A percentile compares a stretch with the other conserved stretches of the same genome.
These are phyloP conservation scores for Lecanicillium sp. DNA, from an alignment of 2,329 filamentous ascomycete species.

Conservation along the genomic window DNA sequence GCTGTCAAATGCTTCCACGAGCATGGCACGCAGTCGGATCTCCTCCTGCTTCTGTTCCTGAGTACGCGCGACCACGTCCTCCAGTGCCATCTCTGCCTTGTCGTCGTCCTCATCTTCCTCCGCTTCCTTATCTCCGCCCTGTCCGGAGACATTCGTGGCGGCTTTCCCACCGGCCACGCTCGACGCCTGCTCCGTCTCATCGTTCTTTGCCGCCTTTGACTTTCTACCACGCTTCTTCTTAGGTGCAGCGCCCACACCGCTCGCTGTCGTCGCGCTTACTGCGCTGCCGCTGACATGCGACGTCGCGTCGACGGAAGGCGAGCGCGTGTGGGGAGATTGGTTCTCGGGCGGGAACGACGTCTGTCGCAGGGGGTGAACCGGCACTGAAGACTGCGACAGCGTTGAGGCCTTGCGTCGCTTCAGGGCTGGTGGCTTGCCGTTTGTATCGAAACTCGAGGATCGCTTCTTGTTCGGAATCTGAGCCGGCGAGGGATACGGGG, in stretches of 20 bases:
- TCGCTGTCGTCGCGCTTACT: slow-evolving; percentile 37
- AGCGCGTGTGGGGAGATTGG: slow-evolving; percentile 52
- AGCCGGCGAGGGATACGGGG: slow-evolving; percentile 45
- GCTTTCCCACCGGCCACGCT: slow-evolving; percentile 36
- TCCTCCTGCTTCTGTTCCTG: slow-evolving; percentile 63
- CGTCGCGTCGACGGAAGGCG: slow-evolving; percentile 57
- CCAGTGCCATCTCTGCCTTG: slow-evolving; percentile 48
- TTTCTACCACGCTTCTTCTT: slow-evolving; percentile 60
- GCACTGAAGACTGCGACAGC: slow-evolving; percentile 48
- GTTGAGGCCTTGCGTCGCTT: slow-evolving; percentile 69
- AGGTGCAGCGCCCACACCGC: slow-evolving; percentile 27
- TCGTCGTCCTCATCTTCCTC: slow-evolving; percentile 53
- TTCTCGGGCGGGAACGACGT: slow-evolving; percentile 71
- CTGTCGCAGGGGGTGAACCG: slow-evolving; percentile 66
- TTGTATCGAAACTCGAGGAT: slow-evolving; percentile 41
- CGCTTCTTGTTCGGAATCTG: slow-evolving; percentile 56
- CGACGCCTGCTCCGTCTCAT: slow-evolving; percentile 36
- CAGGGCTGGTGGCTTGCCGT: slow-evolving; percentile 22
- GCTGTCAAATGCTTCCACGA: slow-evolving; percentile 59
- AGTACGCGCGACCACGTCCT: slow-evolving; percentile 54
- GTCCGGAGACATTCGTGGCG: slow-evolving; percentile 39
- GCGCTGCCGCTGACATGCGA: slow-evolving; percentile 58
- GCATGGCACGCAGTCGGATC: slow-evolving; percentile 50
- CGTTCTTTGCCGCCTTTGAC: slow-evolving; percentile 45
- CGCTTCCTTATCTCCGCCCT: slow-evolving; percentile 39